These are phyloP conservation scores for Cruciata laevipes DNA, from an alignment of 257 asterid species.

Conservation along the genomic window DNA sequence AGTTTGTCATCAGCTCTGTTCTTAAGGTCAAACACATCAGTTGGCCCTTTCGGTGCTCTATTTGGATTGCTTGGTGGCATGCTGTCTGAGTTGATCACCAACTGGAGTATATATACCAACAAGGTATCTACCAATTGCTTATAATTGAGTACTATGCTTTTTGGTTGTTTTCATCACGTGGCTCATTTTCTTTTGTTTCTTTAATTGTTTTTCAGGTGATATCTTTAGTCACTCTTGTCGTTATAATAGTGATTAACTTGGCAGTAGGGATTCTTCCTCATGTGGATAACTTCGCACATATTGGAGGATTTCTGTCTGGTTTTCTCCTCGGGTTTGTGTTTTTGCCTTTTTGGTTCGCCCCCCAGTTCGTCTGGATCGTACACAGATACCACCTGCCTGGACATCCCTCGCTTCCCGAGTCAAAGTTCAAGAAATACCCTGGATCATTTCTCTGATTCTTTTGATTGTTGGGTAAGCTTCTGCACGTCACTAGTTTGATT, in stretches of 20 bases:
- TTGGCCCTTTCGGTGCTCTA: constrained; percentile 94
- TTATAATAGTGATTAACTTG: constrained; percentile 61
- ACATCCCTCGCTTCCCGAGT: constrained; percentile 33
- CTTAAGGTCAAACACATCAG: constrained; percentile 75
- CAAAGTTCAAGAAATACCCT: constrained; percentile 69
- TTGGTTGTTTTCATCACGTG: not conserved
- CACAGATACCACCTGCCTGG: constrained; percentile 55
- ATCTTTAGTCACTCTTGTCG: constrained; percentile 60
- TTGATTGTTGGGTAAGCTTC: constrained; percentile 61
- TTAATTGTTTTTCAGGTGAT: constrained; percentile 40
- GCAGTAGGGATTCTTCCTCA: constrained; percentile 89
- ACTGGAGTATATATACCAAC: constrained; percentile 83
- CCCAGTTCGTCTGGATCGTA: constrained; percentile 83
- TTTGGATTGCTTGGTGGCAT: constrained; percentile 87
- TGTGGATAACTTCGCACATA: constrained; percentile 85
- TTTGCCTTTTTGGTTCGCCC: constrained; percentile 78
- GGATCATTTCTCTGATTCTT: constrained; percentile 62
- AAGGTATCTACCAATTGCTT: constrained; percentile 41
- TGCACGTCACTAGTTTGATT: not conserved
- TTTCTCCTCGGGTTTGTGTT: constrained; percentile 81
- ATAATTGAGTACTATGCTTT: not conserved
- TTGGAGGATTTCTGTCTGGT: constrained; percentile 88
- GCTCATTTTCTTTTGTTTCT: not conserved
- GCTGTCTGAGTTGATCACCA: constrained; percentile 85
- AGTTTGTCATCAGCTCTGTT: constrained; percentile 75